phyloP scores from a whole-genome alignment of 2,329 filamentous ascomycete species.

The Chaetomium sp. region DNA sequence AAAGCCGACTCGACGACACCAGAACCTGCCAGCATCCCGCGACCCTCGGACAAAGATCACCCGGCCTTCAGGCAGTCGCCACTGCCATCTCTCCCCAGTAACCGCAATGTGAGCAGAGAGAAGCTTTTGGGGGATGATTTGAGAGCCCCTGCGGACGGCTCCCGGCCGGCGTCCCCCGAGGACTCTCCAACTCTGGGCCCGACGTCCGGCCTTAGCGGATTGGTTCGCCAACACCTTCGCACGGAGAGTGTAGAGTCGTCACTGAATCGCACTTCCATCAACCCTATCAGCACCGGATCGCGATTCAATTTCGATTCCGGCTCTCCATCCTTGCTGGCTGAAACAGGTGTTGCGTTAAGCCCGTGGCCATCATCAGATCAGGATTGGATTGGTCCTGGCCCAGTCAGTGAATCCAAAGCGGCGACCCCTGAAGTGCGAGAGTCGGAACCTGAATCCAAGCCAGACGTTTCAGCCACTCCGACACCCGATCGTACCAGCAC shows the following conservation, averaged over 20 bases:
- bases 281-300: constrained; percentile 33
- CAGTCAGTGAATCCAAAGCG: constrained; percentile 10
- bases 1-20: constrained; percentile 17
- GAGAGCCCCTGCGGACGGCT: constrained; percentile 12
- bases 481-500: constrained; percentile 15
- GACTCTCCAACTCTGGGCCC: constrained; percentile 77
- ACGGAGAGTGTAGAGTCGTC: constrained; percentile 77
- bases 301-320: constrained; percentile 32
- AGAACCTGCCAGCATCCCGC: constrained; percentile 36
- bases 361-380: constrained; percentile 39
- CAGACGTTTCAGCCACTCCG: constrained; percentile 4
- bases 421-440: constrained; percentile 4
- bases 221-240: constrained; percentile 80
- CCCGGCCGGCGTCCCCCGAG: constrained; percentile 28
- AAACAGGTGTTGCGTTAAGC: constrained; percentile 33
- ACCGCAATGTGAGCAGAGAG: constrained; percentile 24
- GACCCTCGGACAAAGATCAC: constrained; percentile 48
- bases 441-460: constrained; percentile 1
- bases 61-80: constrained; percentile 46
- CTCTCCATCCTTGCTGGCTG: constrained; percentile 26
- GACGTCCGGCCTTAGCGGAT: constrained; percentile 63
- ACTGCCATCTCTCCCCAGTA: constrained; percentile 37
- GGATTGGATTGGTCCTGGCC: constrained; percentile 20
- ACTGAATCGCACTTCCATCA: constrained; percentile 53
- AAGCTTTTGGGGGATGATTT: constrained; percentile 21